These are phyloP conservation scores for Shiraia sp. DNA, from an alignment of 2,329 filamentous ascomycete species.

Conservation along the genomic window DNA sequence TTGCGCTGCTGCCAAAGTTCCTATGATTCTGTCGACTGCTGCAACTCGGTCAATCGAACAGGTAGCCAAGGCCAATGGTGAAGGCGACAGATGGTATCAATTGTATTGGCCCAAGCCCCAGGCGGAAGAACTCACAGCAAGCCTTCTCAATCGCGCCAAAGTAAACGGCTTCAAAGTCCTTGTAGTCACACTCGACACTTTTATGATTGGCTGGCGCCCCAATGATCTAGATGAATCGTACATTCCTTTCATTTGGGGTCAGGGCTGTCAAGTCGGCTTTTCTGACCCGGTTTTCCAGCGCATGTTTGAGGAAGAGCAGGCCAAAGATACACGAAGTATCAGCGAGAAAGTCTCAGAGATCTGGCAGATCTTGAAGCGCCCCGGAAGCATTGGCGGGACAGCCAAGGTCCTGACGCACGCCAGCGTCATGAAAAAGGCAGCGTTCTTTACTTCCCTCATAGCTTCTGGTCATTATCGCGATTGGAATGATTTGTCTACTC, in stretches of 20 bases:
- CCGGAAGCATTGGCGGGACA: slow-evolving; percentile 38
- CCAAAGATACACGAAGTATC: slow-evolving; percentile 33
- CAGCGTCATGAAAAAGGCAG: slow-evolving; percentile 39
- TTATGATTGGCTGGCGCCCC: slow-evolving; percentile 69
- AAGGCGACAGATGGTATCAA: slow-evolving; percentile 70
- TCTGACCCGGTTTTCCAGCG: slow-evolving; percentile 43
- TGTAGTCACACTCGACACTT: slow-evolving; percentile 75
- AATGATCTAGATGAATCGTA: slow-evolving; percentile 67
- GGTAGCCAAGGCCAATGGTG: slow-evolving; percentile 61
- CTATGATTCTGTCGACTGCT: slow-evolving; percentile 70
- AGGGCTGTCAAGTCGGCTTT: slow-evolving; percentile 42
- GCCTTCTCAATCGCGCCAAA: slow-evolving; percentile 65
- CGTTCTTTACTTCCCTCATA: slow-evolving; percentile 41
- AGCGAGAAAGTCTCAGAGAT: slow-evolving; percentile 42
- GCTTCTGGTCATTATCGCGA: slow-evolving; percentile 41
- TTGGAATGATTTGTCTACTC: slow-evolving; percentile 39
- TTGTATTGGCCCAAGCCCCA: slow-evolving; percentile 73
- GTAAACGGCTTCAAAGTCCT: slow-evolving; percentile 65
- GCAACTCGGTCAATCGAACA: slow-evolving; percentile 68
- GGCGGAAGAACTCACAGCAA: slow-evolving; percentile 67
- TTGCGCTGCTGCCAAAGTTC: slow-evolving; percentile 63
- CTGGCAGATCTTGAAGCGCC: slow-evolving; percentile 43
- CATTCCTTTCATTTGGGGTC: slow-evolving; percentile 59
- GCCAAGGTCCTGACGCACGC: slow-evolving; percentile 41
- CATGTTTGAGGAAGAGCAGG: slow-evolving; percentile 36